These are phyloP conservation scores for Saccharum officinarum DNA, from an alignment of 176 grass and related monocot genomes.

Conservation along the genomic window DNA sequence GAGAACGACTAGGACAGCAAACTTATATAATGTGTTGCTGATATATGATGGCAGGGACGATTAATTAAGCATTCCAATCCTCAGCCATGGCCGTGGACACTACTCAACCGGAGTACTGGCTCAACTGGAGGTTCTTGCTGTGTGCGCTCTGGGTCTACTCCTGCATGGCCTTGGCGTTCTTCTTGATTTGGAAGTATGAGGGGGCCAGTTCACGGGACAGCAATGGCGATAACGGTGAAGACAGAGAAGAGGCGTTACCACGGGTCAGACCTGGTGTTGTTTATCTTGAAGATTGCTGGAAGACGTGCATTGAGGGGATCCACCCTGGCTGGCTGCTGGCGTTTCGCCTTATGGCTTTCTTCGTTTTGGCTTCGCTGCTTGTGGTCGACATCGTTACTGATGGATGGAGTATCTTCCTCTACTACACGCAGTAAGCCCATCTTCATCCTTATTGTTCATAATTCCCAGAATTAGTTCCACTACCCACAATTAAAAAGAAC, in stretches of 20 bases:
- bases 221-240: not conserved
- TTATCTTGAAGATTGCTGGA: conserved; percentile 70
- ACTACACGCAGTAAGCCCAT: conserved; percentile 77
- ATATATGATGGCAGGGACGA: conserved; percentile 11
- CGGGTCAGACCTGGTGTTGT: conserved; percentile 22
- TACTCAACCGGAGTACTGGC: conserved; percentile 52
- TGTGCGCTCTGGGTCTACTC: conserved; percentile 53
- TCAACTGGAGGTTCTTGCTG: conserved; percentile 63
- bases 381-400: conserved; percentile 44
- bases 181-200: conserved; percentile 63
- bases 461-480: not conserved
- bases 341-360: conserved; percentile 58
- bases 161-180: conserved; percentile 41
- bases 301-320: conserved; percentile 58
- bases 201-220: not conserved
- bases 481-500: not conserved
- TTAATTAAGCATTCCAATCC: conserved; percentile 10
- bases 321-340: conserved; percentile 79
- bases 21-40: not conserved
- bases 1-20: no score
- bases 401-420: conserved; percentile 62
- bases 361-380: conserved; percentile 46
- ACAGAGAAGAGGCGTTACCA: not conserved
- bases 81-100: conserved; percentile 46
- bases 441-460: not conserved